phyloP scores from a whole-genome alignment of 768 basidiomycete genomes.

The Amanita rubescens region DNA sequence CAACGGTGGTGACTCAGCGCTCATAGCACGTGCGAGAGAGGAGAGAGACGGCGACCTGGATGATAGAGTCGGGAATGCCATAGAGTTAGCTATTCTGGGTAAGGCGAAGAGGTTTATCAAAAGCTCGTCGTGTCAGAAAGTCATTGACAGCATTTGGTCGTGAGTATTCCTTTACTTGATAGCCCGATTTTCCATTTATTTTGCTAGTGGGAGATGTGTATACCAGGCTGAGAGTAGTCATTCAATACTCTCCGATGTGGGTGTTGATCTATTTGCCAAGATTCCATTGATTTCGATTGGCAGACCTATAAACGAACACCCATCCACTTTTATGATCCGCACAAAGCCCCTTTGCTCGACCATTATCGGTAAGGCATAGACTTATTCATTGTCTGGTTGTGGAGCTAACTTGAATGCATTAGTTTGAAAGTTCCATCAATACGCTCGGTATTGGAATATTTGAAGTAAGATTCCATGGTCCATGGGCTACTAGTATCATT shows the following conservation, averaged over 20 bases:
- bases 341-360: conserved; percentile 88
- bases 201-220: conserved; percentile 73
- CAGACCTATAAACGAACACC: conserved; percentile 92
- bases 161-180: conserved; percentile 24
- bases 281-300: background rate
- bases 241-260: conserved; percentile 83
- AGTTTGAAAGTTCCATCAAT: conserved; percentile 92
- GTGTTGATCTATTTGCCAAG: conserved; percentile 11
- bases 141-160: conserved; percentile 82
- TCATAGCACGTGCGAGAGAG: conserved; percentile 51
- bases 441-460: conserved; percentile 83
- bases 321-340: conserved; percentile 90
- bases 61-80: conserved; percentile 82
- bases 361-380: conserved; percentile 75
- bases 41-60: conserved; percentile 68
- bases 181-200: conserved; percentile 3
- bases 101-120: conserved; percentile 88
- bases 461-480: conserved; percentile 46
- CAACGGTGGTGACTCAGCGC: conserved; percentile 56
- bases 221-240: conserved; percentile 86
- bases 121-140: conserved; percentile 81
- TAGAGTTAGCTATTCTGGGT: conserved; percentile 87
- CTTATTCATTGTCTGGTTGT: background rate
- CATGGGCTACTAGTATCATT: background rate
- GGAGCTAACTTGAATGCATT: conserved; percentile 1